phyloP scores from a whole-genome alignment of 129 eudicot genomes.

The Cynara cardunculus region DNA sequence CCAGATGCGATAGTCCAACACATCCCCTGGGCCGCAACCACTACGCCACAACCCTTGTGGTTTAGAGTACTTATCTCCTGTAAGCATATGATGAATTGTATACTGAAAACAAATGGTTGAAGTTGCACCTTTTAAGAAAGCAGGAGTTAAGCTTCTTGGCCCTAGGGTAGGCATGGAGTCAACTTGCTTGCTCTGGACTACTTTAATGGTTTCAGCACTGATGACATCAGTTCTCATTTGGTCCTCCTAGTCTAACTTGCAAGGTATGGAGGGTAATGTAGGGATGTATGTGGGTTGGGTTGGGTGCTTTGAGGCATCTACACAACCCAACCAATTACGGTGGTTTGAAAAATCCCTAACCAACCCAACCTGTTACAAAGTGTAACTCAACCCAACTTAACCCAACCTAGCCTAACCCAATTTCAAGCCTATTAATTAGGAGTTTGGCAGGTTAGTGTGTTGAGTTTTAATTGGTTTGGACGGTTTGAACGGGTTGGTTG shows the following conservation, averaged over 20 bases:
- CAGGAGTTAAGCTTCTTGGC: background rate
- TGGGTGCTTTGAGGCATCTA: background rate
- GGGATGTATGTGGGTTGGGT: background rate
- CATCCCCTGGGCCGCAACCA: too few relatives aligned
- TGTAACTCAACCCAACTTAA: background rate
- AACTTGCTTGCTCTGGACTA: background rate
- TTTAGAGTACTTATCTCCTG: background rate
- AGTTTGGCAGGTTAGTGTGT: background rate
- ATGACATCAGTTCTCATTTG: background rate
- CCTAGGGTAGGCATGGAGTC: too few relatives aligned
- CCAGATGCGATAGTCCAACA: too few relatives aligned
- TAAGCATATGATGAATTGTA: background rate
- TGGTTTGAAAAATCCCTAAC: background rate
- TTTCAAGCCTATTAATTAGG: background rate
- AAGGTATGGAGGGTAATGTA: background rate
- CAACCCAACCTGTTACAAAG: background rate
- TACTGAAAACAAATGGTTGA: background rate
- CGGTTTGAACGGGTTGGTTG: background rate
- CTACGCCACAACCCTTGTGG: too few relatives aligned
- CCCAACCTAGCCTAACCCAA: background rate
- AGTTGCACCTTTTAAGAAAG: background rate
- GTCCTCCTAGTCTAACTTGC: background rate
- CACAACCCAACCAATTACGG: background rate
- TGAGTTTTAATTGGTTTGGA: background rate
- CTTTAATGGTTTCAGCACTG: background rate